phyloP scores from a whole-genome alignment of 345 rosid genomes.

The Psidium guajava region DNA sequence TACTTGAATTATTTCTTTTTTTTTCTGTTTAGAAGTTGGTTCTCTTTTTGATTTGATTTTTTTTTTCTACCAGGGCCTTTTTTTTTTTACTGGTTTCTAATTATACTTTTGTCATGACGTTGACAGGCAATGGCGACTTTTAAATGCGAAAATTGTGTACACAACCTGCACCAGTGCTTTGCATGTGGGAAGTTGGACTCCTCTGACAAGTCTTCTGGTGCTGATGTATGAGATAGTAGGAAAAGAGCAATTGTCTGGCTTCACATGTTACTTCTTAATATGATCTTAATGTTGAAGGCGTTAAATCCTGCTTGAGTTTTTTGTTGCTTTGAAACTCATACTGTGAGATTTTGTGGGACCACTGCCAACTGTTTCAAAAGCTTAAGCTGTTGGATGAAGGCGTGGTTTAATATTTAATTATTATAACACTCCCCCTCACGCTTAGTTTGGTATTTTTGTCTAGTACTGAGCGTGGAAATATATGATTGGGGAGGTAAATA shows the following conservation, averaged over 20 bases:
- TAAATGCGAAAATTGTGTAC: constrained; percentile 64
- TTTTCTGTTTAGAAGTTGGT: neutral
- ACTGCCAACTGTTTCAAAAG: no score
- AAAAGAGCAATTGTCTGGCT: neutral
- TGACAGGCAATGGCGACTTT: constrained; percentile 47
- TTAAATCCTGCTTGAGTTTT: neutral
- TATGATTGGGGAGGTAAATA: no score
- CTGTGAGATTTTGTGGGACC: no score
- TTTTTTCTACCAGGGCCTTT: neutral
- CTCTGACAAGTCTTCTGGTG: constrained; percentile 53
- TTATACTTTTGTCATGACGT: neutral
- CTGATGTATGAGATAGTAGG: constrained; percentile 42
- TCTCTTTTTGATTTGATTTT: constrained; percentile 6
- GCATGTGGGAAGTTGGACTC: constrained; percentile 77
- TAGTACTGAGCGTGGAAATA: no score
- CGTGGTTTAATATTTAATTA: no score
- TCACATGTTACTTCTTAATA: neutral
- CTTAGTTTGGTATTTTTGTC: no score
- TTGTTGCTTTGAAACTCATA: neutral
- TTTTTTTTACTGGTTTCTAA: neutral
- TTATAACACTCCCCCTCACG: no score
- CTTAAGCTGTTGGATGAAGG: no score
- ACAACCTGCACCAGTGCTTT: constrained; percentile 70
- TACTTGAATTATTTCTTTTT: neutral
- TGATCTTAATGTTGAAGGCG: neutral